These are phyloP conservation scores for Coprinellus micaceus DNA, from an alignment of 768 basidiomycete genomes.

Conservation along the genomic window DNA sequence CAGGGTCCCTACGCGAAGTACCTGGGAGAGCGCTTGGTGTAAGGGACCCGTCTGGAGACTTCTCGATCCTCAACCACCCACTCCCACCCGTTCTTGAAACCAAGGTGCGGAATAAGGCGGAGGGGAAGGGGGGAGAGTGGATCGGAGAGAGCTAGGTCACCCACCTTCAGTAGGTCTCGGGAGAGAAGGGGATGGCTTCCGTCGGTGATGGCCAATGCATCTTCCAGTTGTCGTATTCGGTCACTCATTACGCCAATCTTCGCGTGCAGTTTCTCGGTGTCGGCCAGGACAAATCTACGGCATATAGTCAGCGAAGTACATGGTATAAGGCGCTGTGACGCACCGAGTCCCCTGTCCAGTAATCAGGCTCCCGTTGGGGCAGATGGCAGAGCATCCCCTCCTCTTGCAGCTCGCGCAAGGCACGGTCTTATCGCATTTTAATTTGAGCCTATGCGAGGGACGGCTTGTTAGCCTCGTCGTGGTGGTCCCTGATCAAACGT, in stretches of 20 bases:
- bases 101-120: too few species aligned
- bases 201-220: conserved; percentile 58
- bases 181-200: conserved; percentile 56
- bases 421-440: conserved; percentile 74
- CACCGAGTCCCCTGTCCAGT: conserved; percentile 78
- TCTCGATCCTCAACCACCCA: too few species aligned
- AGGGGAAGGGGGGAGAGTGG: too few species aligned
- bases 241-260: conserved; percentile 68
- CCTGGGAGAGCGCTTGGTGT: too few species aligned
- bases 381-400: conserved; percentile 73
- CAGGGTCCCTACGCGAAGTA: too few species aligned
- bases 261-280: conserved; percentile 64
- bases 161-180: conserved; percentile 58
- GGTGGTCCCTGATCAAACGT: conserved; percentile 10
- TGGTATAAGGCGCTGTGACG: conserved; percentile 16
- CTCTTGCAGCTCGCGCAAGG: conserved; percentile 64
- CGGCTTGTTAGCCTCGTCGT: not conserved
- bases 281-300: conserved; percentile 64
- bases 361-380: conserved; percentile 72
- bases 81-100: too few species aligned
- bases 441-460: conserved; percentile 45
- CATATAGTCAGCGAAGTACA: not conserved
- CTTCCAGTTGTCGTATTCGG: conserved; percentile 68
- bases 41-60: too few species aligned
- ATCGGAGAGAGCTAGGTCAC: too few species aligned